Conservation (phyloP, 1,139 yeast species). For the Kodamaea anthophila region DNA sequence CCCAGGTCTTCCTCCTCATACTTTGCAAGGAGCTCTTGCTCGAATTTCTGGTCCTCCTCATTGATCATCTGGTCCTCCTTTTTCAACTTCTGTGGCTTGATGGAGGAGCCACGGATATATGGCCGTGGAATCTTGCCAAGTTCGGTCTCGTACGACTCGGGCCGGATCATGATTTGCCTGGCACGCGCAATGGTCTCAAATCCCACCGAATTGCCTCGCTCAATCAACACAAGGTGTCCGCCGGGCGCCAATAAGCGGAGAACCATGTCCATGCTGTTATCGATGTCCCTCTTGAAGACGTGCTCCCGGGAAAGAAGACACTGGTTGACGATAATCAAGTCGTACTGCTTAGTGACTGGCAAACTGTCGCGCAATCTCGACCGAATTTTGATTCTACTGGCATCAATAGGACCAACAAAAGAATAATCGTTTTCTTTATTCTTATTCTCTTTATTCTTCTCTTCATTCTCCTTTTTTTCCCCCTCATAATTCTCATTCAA, state of each 20-base stretch:
- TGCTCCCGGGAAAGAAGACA: slow-evolving; percentile 59
- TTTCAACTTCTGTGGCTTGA: slow-evolving; percentile 35
- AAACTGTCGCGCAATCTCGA: slow-evolving; percentile 48
- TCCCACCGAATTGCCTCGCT: slow-evolving; percentile 86
- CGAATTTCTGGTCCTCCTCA: slow-evolving; percentile 29
- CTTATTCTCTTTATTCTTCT: slow-evolving; percentile 11
- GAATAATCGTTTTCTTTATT: slow-evolving; percentile 16
- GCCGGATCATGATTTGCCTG: slow-evolving; percentile 80
- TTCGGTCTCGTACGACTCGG: slow-evolving; percentile 57
- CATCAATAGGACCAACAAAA: slow-evolving; percentile 54
- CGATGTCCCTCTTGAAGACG: slow-evolving; percentile 68
- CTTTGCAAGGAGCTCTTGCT: slow-evolving; percentile 24
- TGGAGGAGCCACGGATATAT: slow-evolving; percentile 49
- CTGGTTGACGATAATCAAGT: slow-evolving; percentile 79
- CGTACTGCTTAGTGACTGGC: slow-evolving; percentile 53
- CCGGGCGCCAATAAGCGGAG: slow-evolving; percentile 61
- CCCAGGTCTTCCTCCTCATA: slow-evolving; percentile 17
- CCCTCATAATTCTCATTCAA: slow-evolving; percentile 37
- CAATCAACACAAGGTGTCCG: slow-evolving; percentile 74
- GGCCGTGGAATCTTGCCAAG: slow-evolving; percentile 67
- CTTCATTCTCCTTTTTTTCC: slow-evolving; percentile 13
- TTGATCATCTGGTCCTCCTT: slow-evolving; percentile 32
- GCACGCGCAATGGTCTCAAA: slow-evolving; percentile 88
- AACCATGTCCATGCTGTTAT: slow-evolving; percentile 56
- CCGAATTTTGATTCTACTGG: slow-evolving; percentile 45